phyloP scores from a whole-genome alignment of 257 asterid genomes.

The Solanum tacnaense region DNA sequence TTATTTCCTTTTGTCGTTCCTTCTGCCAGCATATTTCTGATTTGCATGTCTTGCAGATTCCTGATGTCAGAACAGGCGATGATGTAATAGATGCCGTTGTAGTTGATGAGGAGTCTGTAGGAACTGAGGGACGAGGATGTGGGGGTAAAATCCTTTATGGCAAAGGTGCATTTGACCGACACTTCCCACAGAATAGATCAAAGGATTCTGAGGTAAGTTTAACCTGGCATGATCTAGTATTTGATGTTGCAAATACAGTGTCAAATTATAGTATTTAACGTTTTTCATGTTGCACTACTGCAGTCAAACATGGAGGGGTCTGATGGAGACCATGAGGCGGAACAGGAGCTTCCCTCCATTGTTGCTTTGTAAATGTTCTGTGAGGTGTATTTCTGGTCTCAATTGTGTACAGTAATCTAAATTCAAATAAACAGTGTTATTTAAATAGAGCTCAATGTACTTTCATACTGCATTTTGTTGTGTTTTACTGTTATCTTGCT shows the following conservation, averaged over 20 bases:
- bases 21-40: background rate
- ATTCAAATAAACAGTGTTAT: background rate
- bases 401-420: slow-evolving; percentile 36
- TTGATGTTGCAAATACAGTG: background rate
- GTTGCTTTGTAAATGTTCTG: slow-evolving; percentile 52
- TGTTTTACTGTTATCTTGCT: background rate
- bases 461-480: background rate
- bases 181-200: slow-evolving; percentile 39
- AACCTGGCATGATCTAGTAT: background rate
- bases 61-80: slow-evolving; percentile 79
- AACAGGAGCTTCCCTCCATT: slow-evolving; percentile 87
- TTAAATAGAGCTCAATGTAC: background rate
- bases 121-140: slow-evolving; percentile 32
- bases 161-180: slow-evolving; percentile 55
- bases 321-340: slow-evolving; percentile 72
- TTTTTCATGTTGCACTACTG: background rate
- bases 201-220: slow-evolving; percentile 50
- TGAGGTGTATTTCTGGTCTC: slow-evolving; percentile 8
- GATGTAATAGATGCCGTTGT: slow-evolving; percentile 78
- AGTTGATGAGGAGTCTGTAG: slow-evolving; percentile 69
- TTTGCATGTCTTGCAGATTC: slow-evolving; percentile 45
- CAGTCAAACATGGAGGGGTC: slow-evolving; percentile 45
- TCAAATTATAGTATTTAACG: background rate
- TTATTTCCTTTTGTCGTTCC: background rate
- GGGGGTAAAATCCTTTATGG: slow-evolving; percentile 91